Evolutionary conservation across 306 rosid species (phyloP), one percentile per base, ranked within the genome.

Genomic region (Casuarina cunninghamiana): DNA sequence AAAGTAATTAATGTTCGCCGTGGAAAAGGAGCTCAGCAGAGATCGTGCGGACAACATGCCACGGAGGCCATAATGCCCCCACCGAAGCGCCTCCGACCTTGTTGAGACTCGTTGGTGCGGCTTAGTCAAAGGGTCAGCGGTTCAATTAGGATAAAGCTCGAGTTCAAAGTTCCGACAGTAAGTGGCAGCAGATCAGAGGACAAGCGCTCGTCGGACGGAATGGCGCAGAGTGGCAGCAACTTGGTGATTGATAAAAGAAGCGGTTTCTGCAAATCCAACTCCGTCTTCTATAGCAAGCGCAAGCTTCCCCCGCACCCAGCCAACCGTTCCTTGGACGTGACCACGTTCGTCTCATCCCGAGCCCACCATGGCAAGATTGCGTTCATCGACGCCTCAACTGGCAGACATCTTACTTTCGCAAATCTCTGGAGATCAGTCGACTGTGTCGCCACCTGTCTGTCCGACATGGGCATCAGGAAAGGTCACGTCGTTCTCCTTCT

Each of bases 351-450:
- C 83, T 89, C 98, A 43, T 91, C 97, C 39, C 88, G 81, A 7
- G 84, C 97, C 43, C 98, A 95, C 83, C 81, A 54, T 2, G 97
- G 96, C 60, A 84, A 48, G 51, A 49, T 75, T 37, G 98, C 97
- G 77, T 89, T 90, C 93, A 67, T 95, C 79, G 97, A 95, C 74
- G 93, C 96, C 77, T 53, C 93, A 86, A 88, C 96, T 8, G 97
- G 93, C 72, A 86, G 49, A 50, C 83, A 86, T 43, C 63, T 95
- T 85, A 89, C 88, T 69, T 95, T 83, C 78, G 19, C 44, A 2
- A 84, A 89, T 0, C 93, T 95, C 75, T 95, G 98, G 98, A 53
- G 39, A 0, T 80, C 93, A 3, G 97, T 92, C 2, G 73, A 87
- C 6, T 61, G 92, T 65, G 90, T 92, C 51, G 82, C 93, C 13